Evolutionary conservation across 306 rosid genomes (phyloP), one percentile per base, ranked within the genome.

Genomic region (Medicago lupulina): DNA sequence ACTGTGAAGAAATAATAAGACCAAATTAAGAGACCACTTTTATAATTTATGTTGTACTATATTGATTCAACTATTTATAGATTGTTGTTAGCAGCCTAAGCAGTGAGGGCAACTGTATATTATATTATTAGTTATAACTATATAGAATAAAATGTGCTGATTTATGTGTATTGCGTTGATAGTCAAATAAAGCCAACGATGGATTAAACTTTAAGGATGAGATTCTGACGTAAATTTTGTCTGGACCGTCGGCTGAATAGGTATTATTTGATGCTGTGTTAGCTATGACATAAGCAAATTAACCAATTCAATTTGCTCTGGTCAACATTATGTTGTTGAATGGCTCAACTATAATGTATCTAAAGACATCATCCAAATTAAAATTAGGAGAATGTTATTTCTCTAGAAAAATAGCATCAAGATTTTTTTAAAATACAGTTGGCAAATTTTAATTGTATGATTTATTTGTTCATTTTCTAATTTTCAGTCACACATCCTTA

Each of bases 11-110:
- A 46, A 51, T 9, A 8, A 54, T n/a, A 18, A 54, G 61, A 54
- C 18, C 12, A 2, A 54, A 54, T 28, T 60, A 31, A 7, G 12
- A n/a, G 69, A 63, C 13, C 15, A 25, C 2, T 67, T 67, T 44
- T 34, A 34, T 34, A 34, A 23, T 46, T 8, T 44, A 17, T 78
- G 41, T 14, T 60, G 1, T 54, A 6, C 18, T 34, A 34, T 2
- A 5, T 34, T 34, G 38, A 75, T 44, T 57, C 4, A 28, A 80
- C 14, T 70, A 81, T 84, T 72, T 84, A 82, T 87, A 87, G 74
- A 77, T 76, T 67, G 36, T 76, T 61, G 67, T 34, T 61, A 61
- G 67, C 67, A 61, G 67, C 67, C 67, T 23, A 3, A 58, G n/a
- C 8, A 58, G 19, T 34, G 43, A 31, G 43, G 44, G 38, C 15